Evolutionary conservation across 805 yeast genomes (phyloP).

Genomic region (Ogataea ramenticola): DNA sequence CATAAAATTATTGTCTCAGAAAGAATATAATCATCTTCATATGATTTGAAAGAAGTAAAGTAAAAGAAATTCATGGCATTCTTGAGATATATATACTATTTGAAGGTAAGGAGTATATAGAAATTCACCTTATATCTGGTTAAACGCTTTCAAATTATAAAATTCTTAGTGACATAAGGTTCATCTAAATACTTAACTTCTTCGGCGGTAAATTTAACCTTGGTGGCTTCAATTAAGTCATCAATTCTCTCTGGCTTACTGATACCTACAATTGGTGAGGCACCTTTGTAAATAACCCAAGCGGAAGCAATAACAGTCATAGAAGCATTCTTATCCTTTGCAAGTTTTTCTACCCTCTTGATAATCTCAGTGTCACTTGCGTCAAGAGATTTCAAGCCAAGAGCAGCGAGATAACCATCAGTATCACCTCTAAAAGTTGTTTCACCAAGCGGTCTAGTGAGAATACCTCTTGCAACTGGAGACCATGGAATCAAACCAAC

Average conservation of each 20-base stretch:
- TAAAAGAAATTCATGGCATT: too few relatives aligned
- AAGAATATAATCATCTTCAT: too few relatives aligned
- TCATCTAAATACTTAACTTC: slow-evolving; percentile 31
- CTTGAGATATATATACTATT: background rate
- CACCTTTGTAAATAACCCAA: slow-evolving; percentile 47
- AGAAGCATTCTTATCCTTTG: slow-evolving; percentile 36
- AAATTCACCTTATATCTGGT: background rate
- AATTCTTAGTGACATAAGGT: slow-evolving; percentile 9
- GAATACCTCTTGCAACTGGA: slow-evolving; percentile 48
- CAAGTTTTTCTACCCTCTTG: slow-evolving; percentile 46
- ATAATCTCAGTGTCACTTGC: slow-evolving; percentile 30
- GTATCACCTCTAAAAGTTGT: background rate
- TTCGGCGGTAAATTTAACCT: slow-evolving; percentile 30
- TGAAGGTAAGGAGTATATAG: background rate
- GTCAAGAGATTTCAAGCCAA: slow-evolving; percentile 4
- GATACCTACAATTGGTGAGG: slow-evolving; percentile 49
- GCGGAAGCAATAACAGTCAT: slow-evolving; percentile 54
- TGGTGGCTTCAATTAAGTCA: slow-evolving; percentile 39
- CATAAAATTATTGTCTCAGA: too few relatives aligned
- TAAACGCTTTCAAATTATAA: background rate
- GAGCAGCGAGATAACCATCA: background rate
- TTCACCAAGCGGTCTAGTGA: slow-evolving; percentile 37
- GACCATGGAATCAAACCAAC: slow-evolving; percentile 58
- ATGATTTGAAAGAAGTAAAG: too few relatives aligned
- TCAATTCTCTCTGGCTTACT: slow-evolving; percentile 41